Base-by-base conservation (phyloP, 176 grass and related monocot species). In the Olyra latifolia region DNA sequence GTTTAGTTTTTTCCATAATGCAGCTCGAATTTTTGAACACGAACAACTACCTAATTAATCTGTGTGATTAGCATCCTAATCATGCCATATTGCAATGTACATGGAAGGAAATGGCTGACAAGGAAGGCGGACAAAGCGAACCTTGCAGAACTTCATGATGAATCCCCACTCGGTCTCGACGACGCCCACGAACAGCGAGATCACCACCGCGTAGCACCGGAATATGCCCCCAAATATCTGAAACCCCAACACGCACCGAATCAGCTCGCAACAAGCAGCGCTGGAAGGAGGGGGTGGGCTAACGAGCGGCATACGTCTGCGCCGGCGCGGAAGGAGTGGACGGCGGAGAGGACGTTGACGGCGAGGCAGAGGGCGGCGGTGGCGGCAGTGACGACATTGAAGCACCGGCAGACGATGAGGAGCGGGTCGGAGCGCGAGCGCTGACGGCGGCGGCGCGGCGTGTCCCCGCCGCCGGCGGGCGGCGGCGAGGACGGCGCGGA, bases 201-300 rank as follows among this genome's bases (percentile, higher is more conserved):
- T 86, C 22, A 91, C 49, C 45, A 93, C 90, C 17, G 88, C 96
- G 77, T 98, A 95, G 82, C 96, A 98, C 17, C 96, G 86, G 68
- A 98, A 95, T 46, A 98, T 86, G 7, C 92, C 92, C 23, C 92
- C 96, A 66, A 95, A 93, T 61, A 98, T 95, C 96, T 98, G 80
- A 32, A 54, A 44, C 13, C 56, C 19, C 35, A 19, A 27, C 4
- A 16, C 13, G 6, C 6, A 47, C 46, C 30, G 50, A 67, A 72
- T 74, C 60, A 86, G 52, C 69, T 27, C 28, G 55, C 20, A 27
- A 41, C 47, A 5, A 72, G 3, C 70, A 54, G 13, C 59, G 23
- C 62, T 6, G 43, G 9, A 54, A 25, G 8, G 17, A 24, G 42
- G 20, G n/a, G 41, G n/a, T n/a, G 43, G 45, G 30, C 2, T 30